phyloP scores from a whole-genome alignment of 768 basidiomycete genomes.

The Clitopilus hobsonii region DNA sequence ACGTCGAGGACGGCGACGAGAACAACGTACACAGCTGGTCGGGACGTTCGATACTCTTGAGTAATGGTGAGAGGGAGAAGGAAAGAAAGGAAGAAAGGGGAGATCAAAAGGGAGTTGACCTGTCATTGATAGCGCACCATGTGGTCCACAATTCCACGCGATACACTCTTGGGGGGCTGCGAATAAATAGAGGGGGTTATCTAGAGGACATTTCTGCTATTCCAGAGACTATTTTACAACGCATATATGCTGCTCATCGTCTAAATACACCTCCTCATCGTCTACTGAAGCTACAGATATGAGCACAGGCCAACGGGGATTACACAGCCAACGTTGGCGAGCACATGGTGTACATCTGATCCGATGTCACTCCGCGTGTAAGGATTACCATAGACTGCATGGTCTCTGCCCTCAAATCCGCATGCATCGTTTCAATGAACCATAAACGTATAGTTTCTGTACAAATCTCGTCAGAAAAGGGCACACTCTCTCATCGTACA shows the following conservation, averaged over 20 bases:
- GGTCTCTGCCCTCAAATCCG: constrained; percentile 19
- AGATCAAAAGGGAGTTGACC: constrained; percentile 8
- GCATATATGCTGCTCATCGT: too few relatives aligned
- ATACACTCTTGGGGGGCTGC: too few relatives aligned
- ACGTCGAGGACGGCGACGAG: constrained; percentile 10
- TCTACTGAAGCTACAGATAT: background rate
- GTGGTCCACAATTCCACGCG: constrained; percentile 12
- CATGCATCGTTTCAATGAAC: constrained; percentile 36
- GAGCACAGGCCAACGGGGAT: background rate
- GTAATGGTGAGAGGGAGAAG: constrained; percentile 14
- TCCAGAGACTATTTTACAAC: too few relatives aligned
- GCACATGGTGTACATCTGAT: constrained; percentile 21
- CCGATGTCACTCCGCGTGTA: constrained; percentile 22
- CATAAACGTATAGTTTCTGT: constrained; percentile 53
- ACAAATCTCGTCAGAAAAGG: constrained; percentile 20
- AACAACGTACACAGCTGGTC: constrained; percentile 10
- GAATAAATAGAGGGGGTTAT: too few relatives aligned
- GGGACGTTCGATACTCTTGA: background rate
- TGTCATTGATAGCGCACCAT: constrained; percentile 17
- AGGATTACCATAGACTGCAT: constrained; percentile 15
- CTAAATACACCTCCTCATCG: too few relatives aligned
- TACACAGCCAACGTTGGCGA: constrained; percentile 3
- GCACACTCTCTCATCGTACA: constrained; percentile 15
- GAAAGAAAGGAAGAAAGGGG: constrained; percentile 16
- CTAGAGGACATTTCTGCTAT: too few relatives aligned